phyloP scores from a whole-genome alignment of 768 basidiomycete genomes.

The Crepidotus variabilis region DNA sequence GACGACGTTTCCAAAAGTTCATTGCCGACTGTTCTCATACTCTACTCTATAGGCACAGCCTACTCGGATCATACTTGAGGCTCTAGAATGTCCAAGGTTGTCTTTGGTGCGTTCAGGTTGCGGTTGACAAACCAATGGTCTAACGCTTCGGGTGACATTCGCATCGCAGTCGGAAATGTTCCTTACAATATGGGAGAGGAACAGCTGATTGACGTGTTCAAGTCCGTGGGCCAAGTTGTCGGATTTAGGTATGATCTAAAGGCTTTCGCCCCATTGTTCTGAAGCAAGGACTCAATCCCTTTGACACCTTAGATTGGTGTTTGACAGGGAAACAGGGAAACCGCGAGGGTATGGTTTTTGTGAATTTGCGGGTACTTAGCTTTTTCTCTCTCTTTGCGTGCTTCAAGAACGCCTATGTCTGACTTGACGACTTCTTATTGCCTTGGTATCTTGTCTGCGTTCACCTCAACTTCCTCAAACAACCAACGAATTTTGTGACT shows the following conservation, averaged over 20 bases:
- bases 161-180: constrained; percentile 73
- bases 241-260: constrained; percentile 67
- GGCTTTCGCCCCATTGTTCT: neutral
- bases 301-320: constrained; percentile 59
- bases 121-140: neutral
- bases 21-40: neutral
- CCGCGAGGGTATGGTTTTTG: constrained; percentile 93
- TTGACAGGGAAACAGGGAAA: constrained; percentile 91
- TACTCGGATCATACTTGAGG: neutral
- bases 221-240: constrained; percentile 81
- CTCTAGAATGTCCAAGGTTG: constrained; percentile 22
- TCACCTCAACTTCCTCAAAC: neutral
- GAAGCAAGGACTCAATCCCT: neutral
- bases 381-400: constrained; percentile 23
- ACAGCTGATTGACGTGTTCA: constrained; percentile 84
- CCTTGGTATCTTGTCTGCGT: constrained; percentile 5
- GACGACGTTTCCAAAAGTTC: neutral
- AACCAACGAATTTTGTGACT: neutral
- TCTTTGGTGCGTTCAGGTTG: constrained; percentile 16
- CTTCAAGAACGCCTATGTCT: constrained; percentile 26
- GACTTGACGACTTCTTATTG: constrained; percentile 26
- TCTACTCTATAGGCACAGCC: neutral
- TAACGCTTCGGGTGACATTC: constrained; percentile 27
- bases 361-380: constrained; percentile 80
- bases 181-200: constrained; percentile 91